Evolutionary conservation across 257 asterid genomes (phyloP).

Genomic region (Solanum tarijense): DNA sequence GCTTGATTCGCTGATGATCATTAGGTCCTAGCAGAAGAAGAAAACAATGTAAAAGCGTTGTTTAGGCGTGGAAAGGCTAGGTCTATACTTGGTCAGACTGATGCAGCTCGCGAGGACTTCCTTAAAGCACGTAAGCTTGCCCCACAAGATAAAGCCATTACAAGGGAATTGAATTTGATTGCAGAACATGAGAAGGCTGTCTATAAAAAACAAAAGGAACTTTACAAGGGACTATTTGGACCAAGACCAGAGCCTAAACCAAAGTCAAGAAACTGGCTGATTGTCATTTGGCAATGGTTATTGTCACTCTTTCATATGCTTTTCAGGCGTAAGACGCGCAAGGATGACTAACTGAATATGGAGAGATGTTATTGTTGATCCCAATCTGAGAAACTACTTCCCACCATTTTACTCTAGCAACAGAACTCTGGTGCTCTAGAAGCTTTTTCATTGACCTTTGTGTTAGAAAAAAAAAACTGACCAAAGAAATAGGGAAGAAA

Average conservation of each 20-base stretch:
- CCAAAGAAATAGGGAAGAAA: background rate
- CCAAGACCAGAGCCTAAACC: constrained; percentile 60
- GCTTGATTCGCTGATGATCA: background rate
- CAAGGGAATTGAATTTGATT: constrained; percentile 52
- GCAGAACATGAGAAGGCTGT: constrained; percentile 83
- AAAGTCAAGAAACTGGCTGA: constrained; percentile 29
- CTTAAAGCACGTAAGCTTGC: constrained; percentile 70
- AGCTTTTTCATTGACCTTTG: background rate
- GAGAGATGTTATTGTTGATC: background rate
- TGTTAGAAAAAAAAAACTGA: background rate
- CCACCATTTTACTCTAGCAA: background rate
- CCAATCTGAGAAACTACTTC: background rate
- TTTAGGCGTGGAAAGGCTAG: constrained; percentile 90
- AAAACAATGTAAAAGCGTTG: constrained; percentile 74
- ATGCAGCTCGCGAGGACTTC: constrained; percentile 89
- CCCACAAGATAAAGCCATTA: constrained; percentile 76
- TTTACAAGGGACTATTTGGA: constrained; percentile 80
- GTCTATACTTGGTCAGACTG: constrained; percentile 92
- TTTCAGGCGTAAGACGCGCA: constrained; percentile 43
- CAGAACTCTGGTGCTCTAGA: background rate
- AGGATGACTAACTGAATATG: constrained; percentile 35
- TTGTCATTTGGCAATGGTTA: constrained; percentile 65
- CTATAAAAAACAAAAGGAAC: constrained; percentile 86
- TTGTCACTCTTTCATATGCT: constrained; percentile 44
- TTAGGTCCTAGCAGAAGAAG: constrained; percentile 83